Base-by-base conservation (phyloP, 2,329 filamentous ascomycete genomes). In the Leptographium lundbergii region DNA sequence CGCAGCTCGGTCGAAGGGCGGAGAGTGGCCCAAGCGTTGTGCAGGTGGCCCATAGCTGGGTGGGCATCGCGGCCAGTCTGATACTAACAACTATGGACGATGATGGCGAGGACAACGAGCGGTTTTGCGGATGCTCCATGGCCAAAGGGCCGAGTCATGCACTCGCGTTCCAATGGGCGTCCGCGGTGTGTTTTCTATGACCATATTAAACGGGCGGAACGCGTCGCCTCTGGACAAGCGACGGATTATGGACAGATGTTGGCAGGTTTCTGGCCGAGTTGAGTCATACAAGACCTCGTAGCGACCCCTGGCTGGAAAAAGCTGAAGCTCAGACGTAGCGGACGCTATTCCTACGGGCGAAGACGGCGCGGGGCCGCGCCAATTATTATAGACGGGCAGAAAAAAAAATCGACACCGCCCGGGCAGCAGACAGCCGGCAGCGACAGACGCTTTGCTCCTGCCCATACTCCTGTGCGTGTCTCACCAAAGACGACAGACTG, bases 281-380 rank as follows among this genome's bases (percentile, higher is more conserved):
- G 42, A 45, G 42, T 45, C 42, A 45, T 45, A 42, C 39, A 17
- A 39, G 36, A 39, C 17, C 17, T 19, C 42, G 6, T 45, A 51
- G 14, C 14, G 51, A 36, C 19, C 51, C 51, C 51, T 53, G 51
- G 19, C 48, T 1, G 24, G 6, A 25, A 50, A 45, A n/a, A n/a
- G 47, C 47, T 50, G 48, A 51, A 45, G 52, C 52, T 39, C 52
- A 7, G 19, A 36, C 32, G 4, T n/a, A 54, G n/a, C 50, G 50
- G 34, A 55, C 57, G 42, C 57, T 53, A 51, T 14, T 51, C 24
- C 3, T 24, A 58, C 57, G 57, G 57, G 54, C 19, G 57, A 54
- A 45, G 57, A 58, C 50, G 51, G 50, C 51, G 51, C 57, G 57
- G 51, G 51, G 51, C 57, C 36, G 51, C 36, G 47, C 51, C 19